phyloP scores from a whole-genome alignment of 306 rosid species.

The Castanospermum australe region DNA sequence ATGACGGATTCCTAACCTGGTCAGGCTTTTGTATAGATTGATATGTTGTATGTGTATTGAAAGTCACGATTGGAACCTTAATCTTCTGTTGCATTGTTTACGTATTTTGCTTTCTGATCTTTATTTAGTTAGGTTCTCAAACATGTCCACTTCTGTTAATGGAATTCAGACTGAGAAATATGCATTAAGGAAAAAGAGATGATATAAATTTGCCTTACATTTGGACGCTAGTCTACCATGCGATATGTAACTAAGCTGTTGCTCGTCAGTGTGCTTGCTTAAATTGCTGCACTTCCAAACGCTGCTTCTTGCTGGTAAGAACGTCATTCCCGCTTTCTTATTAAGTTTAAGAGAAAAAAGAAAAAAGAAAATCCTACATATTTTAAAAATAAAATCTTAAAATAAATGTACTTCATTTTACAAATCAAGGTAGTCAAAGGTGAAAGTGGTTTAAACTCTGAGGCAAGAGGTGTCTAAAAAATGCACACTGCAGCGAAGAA shows the following conservation, averaged over 20 bases:
- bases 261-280: no score
- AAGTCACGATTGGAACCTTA: slow-evolving; percentile 6
- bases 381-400: no score
- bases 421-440: no score
- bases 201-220: neutral
- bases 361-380: no score
- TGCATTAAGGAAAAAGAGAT: slow-evolving; percentile 26
- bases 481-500: no score
- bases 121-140: neutral
- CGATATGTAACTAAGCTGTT: neutral
- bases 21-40: slow-evolving; percentile 33
- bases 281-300: no score
- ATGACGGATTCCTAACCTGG: slow-evolving; percentile 26
- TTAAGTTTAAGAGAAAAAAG: no score
- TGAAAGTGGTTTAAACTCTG: no score
- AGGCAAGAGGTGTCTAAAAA: no score
- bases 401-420: no score
- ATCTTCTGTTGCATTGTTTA: neutral
- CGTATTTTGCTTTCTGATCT: neutral
- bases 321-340: no score
- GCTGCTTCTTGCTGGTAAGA: no score
- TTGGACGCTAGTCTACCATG: neutral
- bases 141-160: neutral
- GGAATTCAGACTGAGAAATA: neutral
- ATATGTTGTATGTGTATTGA: slow-evolving; percentile 25